Base-by-base conservation (phyloP, 2,329 filamentous ascomycete species). In the Hypomyces perniciosus region DNA sequence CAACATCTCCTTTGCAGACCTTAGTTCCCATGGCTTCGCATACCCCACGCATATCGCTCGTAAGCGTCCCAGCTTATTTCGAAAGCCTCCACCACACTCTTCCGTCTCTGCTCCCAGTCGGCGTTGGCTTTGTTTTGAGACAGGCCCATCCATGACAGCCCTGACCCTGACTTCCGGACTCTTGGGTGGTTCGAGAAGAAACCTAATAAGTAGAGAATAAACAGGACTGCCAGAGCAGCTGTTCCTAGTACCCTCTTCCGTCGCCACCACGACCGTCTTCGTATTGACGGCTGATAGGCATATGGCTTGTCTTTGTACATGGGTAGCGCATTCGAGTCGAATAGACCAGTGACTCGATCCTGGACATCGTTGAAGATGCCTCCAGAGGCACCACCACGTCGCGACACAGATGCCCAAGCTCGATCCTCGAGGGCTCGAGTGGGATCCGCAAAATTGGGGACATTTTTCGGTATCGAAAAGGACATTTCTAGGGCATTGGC, bases 301-400 rank as follows among this genome's bases (percentile, higher is more conserved):
- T 88, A 93, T n/a, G 93, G 93, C 68, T 99, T 99, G 72, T 99
- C 93, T 72, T 99, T 99, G 75, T 99, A 99, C 87, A 97, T 91
- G 42, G 93, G 93, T 56, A 99, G 73, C 52, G 59, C 68, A 33
- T 72, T 62, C 55, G 68, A 68, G 35, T 84, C 80, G 55, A 91
- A 84, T 54, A 90, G 77, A 52, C 75, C 77, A 46, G 79, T 79
- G 34, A 89, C 74, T 55, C 79, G 81, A 59, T 80, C 79, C 44
- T 85, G 75, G 37, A 89, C 74, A 44, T 72, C 76, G 53, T 72
- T 70, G 43, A 81, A 64, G 41, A 78, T 68, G 47, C 69, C 65
- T 29, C 59, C 61, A 45, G 57, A 61, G 53, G 65, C 60, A 51
- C 60, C 63, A 41, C 69, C 68, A 50, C 71, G 62, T 26, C 65